Percentiles rank a stretch among this genome's conserved stretches.
These are phyloP conservation scores for Macrocybe gigantea DNA, from an alignment of 768 basidiomycete genomes.

Conservation along the genomic window DNA sequence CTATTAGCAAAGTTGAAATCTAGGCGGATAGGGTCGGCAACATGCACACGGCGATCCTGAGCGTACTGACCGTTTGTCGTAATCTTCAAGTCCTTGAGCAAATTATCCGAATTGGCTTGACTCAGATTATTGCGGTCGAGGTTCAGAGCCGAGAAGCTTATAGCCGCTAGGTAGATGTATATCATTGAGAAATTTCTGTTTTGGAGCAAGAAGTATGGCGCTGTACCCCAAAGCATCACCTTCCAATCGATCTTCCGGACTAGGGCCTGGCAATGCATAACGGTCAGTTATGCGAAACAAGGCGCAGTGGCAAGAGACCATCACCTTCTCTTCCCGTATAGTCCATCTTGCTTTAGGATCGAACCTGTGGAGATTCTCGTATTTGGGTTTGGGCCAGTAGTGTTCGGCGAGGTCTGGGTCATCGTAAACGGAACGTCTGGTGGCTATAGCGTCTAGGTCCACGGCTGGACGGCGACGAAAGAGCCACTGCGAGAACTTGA, in stretches of 20 bases:
- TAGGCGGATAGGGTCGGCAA: constrained; percentile 9
- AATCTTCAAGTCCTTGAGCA: constrained; percentile 49
- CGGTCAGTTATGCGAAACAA: not conserved
- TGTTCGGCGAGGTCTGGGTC: constrained; percentile 38
- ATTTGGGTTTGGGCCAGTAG: constrained; percentile 44
- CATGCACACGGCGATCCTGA: not conserved
- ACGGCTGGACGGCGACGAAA: constrained; percentile 19
- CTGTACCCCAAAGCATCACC: constrained; percentile 43
- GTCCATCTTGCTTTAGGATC: constrained; percentile 58
- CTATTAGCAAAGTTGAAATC: constrained; percentile 56
- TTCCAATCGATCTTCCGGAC: constrained; percentile 57
- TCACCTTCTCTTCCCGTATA: constrained; percentile 43
- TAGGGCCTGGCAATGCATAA: constrained; percentile 26
- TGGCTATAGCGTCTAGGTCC: constrained; percentile 36
- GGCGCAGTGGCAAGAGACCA: not conserved
- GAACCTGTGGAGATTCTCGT: constrained; percentile 54
- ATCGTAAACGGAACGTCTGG: constrained; percentile 48
- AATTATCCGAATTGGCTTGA: constrained; percentile 54
- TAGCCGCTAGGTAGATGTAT: constrained; percentile 24
- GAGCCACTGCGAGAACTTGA: constrained; percentile 28
- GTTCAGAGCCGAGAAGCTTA: constrained; percentile 54
- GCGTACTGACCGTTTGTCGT: constrained; percentile 35
- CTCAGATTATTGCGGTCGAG: constrained; percentile 47
- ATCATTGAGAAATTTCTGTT: not conserved
- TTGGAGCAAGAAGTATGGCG: not conserved